Evolutionary conservation across 192 early-diverging fungal species (phyloP), one percentile per base, ranked within the genome.

Genomic region (Entomortierella parvispora): DNA sequence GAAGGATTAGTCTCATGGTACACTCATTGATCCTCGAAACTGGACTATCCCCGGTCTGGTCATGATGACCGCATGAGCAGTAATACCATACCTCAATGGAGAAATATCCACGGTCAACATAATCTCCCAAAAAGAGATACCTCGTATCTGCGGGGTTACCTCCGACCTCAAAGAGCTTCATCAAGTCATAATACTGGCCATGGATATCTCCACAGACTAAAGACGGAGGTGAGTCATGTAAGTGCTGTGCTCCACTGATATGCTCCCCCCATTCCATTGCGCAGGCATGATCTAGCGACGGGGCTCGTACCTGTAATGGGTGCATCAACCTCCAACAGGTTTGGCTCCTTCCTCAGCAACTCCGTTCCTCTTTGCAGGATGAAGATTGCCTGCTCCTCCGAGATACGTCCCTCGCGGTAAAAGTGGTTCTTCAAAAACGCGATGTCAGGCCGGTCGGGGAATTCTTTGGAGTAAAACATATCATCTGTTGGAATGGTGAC

Each of bases 161-260:
- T 43, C 97, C 97, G 9, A 99, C 95, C 72, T 97, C 96, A 84
- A 99, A 96, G 28, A 99, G 87, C 80, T 99, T 97, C 94, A 99
- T 93, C 71, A 99, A 81, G 81, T 99, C 97, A 77, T 91, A 99
- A 72, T 91, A 99, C 70, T 99, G 97, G n/a, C 97, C 97, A 79
- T 99, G 97, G 64, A 99, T 92, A 81, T 99, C 97, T 46, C 97
- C 97, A 80, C 96, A 97, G 7, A 99, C 95, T 62, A 48, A n/a
- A 2, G 57, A 34, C n/a, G n/a, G 17, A 15, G 48, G 34, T 20
- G 11, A 23, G 26, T 32, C 18, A 61, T 25, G 9, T 68, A 62
- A 46, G 23, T 40, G 17, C 10, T 44, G 46, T 20, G 51, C 23
- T 31, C 51, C 6, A n/a, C n/a, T n/a, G n/a, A n/a, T n/a, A n/a